A percentile compares a stretch with the other conserved stretches of the same genome.
Evolutionary conservation across 768 basidiomycete genomes (phyloP).

Genomic region (Termitomyces sp.): DNA sequence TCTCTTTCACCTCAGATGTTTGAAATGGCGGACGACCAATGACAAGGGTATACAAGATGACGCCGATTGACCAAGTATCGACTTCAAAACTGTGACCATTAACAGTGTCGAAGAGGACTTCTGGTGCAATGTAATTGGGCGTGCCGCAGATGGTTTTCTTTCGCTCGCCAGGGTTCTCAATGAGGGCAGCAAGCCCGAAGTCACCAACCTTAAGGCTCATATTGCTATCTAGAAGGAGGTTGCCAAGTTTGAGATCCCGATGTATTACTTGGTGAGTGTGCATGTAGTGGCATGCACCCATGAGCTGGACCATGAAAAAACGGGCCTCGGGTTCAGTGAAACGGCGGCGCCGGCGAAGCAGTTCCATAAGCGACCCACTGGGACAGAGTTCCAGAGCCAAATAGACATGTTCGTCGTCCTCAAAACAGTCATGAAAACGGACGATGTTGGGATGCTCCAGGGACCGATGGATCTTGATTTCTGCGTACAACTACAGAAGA

Average conservation of each 20-base stretch:
- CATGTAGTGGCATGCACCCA: conserved; percentile 97
- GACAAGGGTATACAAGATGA: conserved; percentile 92
- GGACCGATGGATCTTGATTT: conserved; percentile 96
- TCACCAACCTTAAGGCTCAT: conserved; percentile 98
- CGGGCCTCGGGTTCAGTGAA: conserved; percentile 92
- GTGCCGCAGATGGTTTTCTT: conserved; percentile 99
- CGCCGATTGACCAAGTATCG: conserved; percentile 96
- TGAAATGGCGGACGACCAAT: conserved; percentile 98
- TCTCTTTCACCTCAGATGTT: conserved; percentile 95
- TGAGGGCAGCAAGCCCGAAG: conserved; percentile 94
- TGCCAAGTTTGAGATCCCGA: conserved; percentile 94
- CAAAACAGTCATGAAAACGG: conserved; percentile 88
- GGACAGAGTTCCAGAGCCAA: conserved; percentile 94
- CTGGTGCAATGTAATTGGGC: conserved; percentile 98
- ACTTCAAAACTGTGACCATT: conserved; percentile 99
- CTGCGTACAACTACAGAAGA: conserved; percentile 77
- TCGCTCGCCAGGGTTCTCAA: conserved; percentile 92
- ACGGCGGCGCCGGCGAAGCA: conserved; percentile 80
- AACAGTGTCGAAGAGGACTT: conserved; percentile 92
- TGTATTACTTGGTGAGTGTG: conserved; percentile 96
- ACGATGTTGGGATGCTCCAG: conserved; percentile 93
- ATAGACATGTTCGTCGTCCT: conserved; percentile 93
- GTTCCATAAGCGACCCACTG: conserved; percentile 86
- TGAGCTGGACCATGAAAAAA: conserved; percentile 90
- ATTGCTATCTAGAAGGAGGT: conserved; percentile 83